Percentiles rank a stretch among this genome's conserved stretches.
phyloP scores from a whole-genome alignment of 1,284 basidiomycete species.

The Tilletia walkeri region DNA sequence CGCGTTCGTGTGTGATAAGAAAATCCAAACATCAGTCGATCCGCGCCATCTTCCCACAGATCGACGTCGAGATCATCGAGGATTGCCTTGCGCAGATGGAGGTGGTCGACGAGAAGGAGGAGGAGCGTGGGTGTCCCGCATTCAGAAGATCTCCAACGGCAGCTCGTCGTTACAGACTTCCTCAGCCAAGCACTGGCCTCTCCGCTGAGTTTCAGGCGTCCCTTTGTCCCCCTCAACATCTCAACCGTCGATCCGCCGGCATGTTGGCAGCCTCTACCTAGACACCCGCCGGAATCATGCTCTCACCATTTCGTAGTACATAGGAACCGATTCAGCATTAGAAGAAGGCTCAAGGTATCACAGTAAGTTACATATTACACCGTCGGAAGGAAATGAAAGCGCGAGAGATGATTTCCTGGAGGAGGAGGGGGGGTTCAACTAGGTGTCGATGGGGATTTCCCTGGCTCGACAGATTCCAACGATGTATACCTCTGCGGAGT shows the following conservation, averaged over 20 bases:
- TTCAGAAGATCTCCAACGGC: slow-evolving; percentile 10
- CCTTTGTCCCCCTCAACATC: neutral
- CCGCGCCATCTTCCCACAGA: neutral
- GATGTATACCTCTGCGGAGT: slow-evolving; percentile 15
- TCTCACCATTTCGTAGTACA: too few relatives aligned
- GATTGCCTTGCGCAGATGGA: neutral
- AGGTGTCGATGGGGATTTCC: slow-evolving; percentile 9
- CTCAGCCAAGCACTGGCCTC: neutral
- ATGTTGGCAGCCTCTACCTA: too few relatives aligned
- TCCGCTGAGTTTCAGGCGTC: neutral
- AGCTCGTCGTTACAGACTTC: neutral
- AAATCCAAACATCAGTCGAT: neutral
- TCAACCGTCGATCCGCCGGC: neutral
- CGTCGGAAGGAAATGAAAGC: too few relatives aligned
- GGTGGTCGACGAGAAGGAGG: too few relatives aligned
- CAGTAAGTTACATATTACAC: too few relatives aligned
- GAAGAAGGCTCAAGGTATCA: too few relatives aligned
- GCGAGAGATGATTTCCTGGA: too few relatives aligned
- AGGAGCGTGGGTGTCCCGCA: neutral
- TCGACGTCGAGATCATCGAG: neutral
- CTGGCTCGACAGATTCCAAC: neutral
- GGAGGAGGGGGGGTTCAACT: too few relatives aligned
- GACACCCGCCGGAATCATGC: too few relatives aligned
- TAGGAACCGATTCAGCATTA: too few relatives aligned
- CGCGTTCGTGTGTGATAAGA: neutral